These are phyloP conservation scores for Geranomyces variabilis DNA, from an alignment of 192 early-diverging fungal species.

Conservation along the genomic window DNA sequence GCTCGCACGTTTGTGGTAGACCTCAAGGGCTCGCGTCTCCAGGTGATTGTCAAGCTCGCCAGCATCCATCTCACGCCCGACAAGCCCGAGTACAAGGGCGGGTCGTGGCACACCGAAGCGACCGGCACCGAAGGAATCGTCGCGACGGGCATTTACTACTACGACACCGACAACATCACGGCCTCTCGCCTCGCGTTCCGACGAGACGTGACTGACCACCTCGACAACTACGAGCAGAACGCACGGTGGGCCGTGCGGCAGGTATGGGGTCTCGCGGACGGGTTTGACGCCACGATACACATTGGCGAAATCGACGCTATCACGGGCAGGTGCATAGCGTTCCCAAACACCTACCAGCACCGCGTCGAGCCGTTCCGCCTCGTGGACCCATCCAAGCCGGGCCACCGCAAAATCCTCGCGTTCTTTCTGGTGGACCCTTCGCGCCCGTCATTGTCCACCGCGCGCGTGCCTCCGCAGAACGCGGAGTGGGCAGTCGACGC, in stretches of 20 bases:
- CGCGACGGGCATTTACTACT: slow-evolving; percentile 77
- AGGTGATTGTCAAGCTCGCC: slow-evolving; percentile 75
- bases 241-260: slow-evolving; percentile 3
- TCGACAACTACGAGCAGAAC: slow-evolving; percentile 1
- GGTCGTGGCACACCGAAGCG: slow-evolving; percentile 73
- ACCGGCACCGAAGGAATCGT: slow-evolving; percentile 73
- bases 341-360: slow-evolving; percentile 78
- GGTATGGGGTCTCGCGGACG: slow-evolving; percentile 40
- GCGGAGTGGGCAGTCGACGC: slow-evolving; percentile 56
- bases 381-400: slow-evolving; percentile 60
- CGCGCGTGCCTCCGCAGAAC: slow-evolving; percentile 71
- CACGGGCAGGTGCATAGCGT: slow-evolving; percentile 66
- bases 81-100: slow-evolving; percentile 57
- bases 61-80: slow-evolving; percentile 70
- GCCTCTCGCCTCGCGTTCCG: slow-evolving; percentile 64
- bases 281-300: slow-evolving; percentile 36
- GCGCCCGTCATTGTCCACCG: slow-evolving; percentile 49
- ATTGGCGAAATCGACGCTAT: slow-evolving; percentile 50
- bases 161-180: slow-evolving; percentile 70
- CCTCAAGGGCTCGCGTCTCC: too few relatives aligned
- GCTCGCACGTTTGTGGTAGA: too few relatives aligned
- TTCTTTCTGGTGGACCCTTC: slow-evolving; percentile 76
- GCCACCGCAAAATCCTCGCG: slow-evolving; percentile 68
- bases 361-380: slow-evolving; percentile 64
- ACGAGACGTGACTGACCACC: slow-evolving; percentile 31